These are phyloP conservation scores for Aspergillus sp. DNA, from an alignment of 2,329 filamentous ascomycete genomes.

Conservation along the genomic window DNA sequence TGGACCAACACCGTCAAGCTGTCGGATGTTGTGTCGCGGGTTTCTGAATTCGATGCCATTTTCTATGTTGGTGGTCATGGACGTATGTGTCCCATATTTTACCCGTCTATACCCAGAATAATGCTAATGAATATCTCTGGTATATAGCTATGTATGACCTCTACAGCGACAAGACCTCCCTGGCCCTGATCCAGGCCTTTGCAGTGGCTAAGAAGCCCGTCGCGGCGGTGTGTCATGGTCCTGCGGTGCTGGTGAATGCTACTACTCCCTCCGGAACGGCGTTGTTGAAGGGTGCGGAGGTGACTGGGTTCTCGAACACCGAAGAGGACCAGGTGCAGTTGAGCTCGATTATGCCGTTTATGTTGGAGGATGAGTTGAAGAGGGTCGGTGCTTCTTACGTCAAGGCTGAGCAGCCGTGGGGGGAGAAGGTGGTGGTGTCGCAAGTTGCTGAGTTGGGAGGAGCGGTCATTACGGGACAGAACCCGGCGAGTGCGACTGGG, in stretches of 20 bases:
- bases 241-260: slow-evolving; percentile 47
- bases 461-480: slow-evolving; percentile 51
- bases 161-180: slow-evolving; percentile 42
- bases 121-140: too few species aligned
- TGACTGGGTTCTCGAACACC: slow-evolving; percentile 50
- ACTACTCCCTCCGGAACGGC: slow-evolving; percentile 46
- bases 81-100: slow-evolving; percentile 41
- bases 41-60: slow-evolving; percentile 64
- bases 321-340: slow-evolving; percentile 48
- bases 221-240: slow-evolving; percentile 53
- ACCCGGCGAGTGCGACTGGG: slow-evolving; percentile 47
- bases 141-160: slow-evolving; percentile 53
- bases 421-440: slow-evolving; percentile 44
- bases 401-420: slow-evolving; percentile 49
- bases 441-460: slow-evolving; percentile 29
- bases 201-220: slow-evolving; percentile 52
- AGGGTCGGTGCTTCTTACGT: slow-evolving; percentile 44
- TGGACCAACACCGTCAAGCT: slow-evolving; percentile 67
- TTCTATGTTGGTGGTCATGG: slow-evolving; percentile 63
- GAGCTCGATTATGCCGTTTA: slow-evolving; percentile 45
- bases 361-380: slow-evolving; percentile 47
- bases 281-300: slow-evolving; percentile 42
- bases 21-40: slow-evolving; percentile 56
- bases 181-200: slow-evolving; percentile 51
- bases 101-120: background rate